Evolutionary conservation across 176 grass and related monocot species (phyloP).

Genomic region (Chrysopogon serrulatus): DNA sequence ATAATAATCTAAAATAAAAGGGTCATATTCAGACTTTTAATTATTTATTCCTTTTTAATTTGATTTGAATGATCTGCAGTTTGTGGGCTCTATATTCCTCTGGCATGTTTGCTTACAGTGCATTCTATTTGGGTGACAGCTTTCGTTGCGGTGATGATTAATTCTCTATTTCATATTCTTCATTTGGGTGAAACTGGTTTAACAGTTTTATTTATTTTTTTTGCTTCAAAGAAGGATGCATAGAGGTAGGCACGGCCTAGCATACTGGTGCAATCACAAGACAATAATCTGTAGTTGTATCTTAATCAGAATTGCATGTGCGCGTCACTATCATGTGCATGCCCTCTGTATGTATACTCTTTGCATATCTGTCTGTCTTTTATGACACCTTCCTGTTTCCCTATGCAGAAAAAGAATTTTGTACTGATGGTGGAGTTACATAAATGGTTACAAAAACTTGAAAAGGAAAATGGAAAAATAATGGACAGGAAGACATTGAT

Average conservation of each 20-base stretch:
- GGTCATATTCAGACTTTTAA: background rate
- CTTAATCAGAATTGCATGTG: background rate
- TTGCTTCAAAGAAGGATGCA: background rate
- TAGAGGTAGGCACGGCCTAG: background rate
- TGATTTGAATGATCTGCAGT: background rate
- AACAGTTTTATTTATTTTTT: background rate
- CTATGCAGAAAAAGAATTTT: constrained; percentile 69
- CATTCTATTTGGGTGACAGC: background rate
- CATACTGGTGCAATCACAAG: background rate
- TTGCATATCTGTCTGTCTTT: background rate
- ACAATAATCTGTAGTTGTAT: background rate
- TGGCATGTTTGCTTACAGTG: background rate
- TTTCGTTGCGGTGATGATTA: background rate
- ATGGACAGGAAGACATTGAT: constrained; percentile 80
- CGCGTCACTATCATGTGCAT: background rate
- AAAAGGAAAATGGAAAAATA: constrained; percentile 63
- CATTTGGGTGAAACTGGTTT: background rate
- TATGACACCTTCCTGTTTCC: background rate
- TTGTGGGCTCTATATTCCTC: background rate
- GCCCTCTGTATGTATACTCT: background rate
- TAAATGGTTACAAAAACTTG: constrained; percentile 67
- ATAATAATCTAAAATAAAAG: background rate
- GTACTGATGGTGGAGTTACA: constrained; percentile 64
- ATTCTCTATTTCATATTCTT: background rate
- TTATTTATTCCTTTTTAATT: background rate